Percentiles rank a stretch among this genome's conserved stretches.
These are phyloP conservation scores for Pseudohalonectria lignicola DNA, from an alignment of 2,329 filamentous ascomycete genomes.

Conservation along the genomic window DNA sequence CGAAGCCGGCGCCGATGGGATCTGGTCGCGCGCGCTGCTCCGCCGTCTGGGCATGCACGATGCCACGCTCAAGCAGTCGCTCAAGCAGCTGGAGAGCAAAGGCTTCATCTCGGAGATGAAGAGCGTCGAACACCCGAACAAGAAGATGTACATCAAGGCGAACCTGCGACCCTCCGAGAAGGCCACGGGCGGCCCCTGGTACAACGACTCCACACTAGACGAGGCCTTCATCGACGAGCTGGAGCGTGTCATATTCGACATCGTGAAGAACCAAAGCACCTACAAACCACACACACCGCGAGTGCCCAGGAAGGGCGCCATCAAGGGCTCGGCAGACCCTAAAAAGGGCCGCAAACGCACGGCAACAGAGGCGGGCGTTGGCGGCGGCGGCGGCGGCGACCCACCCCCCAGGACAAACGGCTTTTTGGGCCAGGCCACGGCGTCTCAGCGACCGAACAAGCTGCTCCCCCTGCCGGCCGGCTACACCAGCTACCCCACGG, in stretches of 20 bases:
- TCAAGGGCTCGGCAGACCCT: constrained; percentile 33
- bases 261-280: constrained; percentile 62
- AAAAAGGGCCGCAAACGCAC: constrained; percentile 7
- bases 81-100: constrained; percentile 76
- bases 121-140: constrained; percentile 79
- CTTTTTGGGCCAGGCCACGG: too few species aligned
- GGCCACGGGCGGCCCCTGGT: constrained; percentile 90
- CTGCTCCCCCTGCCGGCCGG: constrained; percentile 47
- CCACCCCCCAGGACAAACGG: constrained; percentile 13
- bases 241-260: constrained; percentile 61
- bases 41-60: constrained; percentile 73
- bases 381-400: constrained; percentile 1
- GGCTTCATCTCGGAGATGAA: constrained; percentile 81
- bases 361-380: constrained; percentile 9
- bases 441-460: constrained; percentile 18
- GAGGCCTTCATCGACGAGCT: constrained; percentile 76
- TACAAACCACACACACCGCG: constrained; percentile 32
- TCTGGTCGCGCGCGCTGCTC: constrained; percentile 85
- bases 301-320: constrained; percentile 42
- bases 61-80: constrained; percentile 64
- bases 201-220: constrained; percentile 83
- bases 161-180: constrained; percentile 78
- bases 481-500: constrained; percentile 71
- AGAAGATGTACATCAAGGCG: constrained; percentile 93
- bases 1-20: constrained; percentile 70